Conservation (phyloP, 2,329 filamentous ascomycete genomes). For the Calonectria naviculata region DNA sequence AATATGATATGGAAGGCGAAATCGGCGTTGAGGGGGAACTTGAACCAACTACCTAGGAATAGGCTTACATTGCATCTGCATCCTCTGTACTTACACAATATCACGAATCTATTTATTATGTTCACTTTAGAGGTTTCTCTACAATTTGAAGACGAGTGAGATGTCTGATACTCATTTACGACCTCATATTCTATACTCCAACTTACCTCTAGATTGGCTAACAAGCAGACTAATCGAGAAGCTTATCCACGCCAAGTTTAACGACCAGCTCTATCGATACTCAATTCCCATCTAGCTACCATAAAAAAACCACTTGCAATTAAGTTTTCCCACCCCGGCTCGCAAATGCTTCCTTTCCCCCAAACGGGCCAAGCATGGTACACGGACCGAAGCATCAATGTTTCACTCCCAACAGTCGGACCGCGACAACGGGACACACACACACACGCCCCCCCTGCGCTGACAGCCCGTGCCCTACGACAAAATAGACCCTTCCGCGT, state of each 20-base stretch:
- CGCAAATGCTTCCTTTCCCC: background rate
- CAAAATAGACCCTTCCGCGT: background rate
- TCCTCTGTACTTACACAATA: slow-evolving; percentile 5
- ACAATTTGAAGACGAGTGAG: background rate
- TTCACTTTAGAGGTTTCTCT: background rate
- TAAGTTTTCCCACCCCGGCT: background rate
- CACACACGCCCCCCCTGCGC: background rate
- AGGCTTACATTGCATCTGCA: slow-evolving; percentile 1
- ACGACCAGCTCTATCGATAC: too few relatives aligned
- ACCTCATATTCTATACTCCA: too few relatives aligned
- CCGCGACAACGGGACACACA: background rate
- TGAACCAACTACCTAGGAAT: background rate
- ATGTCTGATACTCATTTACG: background rate
- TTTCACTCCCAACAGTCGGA: background rate
- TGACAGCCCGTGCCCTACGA: background rate
- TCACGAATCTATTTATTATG: background rate
- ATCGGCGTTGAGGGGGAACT: slow-evolving; percentile 5
- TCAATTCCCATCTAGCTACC: too few relatives aligned
- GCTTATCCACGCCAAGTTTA: too few relatives aligned
- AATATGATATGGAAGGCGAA: slow-evolving; percentile 5
- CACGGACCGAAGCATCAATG: background rate
- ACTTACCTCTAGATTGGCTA: background rate
- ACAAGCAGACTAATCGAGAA: too few relatives aligned
- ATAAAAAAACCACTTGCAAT: background rate
- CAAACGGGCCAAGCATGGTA: background rate